These are phyloP conservation scores for Candolleomyces efflorescens DNA, from an alignment of 768 basidiomycete species.

Conservation along the genomic window DNA sequence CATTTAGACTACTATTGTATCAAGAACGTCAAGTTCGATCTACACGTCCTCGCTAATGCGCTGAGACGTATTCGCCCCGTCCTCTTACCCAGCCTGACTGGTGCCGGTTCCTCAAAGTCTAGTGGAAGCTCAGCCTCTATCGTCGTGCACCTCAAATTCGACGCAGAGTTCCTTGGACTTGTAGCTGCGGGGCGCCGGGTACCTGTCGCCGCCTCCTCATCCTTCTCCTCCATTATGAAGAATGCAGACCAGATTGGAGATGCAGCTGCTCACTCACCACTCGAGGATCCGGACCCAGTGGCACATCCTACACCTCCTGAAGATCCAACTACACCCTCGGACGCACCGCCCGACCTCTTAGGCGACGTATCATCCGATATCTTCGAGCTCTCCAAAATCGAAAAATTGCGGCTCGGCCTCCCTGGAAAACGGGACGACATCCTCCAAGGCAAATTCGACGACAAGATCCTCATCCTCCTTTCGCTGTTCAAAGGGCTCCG, in stretches of 20 bases:
- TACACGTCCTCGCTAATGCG: neutral
- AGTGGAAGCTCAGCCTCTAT: neutral
- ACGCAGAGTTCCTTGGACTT: neutral
- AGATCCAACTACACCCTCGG: no score
- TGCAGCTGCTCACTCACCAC: neutral
- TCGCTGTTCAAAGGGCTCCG: neutral
- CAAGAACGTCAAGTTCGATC: neutral
- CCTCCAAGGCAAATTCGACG: neutral
- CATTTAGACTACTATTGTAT: constrained; percentile 1
- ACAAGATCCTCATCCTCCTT: neutral
- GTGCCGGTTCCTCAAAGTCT: neutral
- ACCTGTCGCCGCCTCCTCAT: neutral
- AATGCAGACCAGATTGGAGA: neutral
- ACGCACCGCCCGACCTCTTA: neutral
- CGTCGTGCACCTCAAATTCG: constrained; percentile 1
- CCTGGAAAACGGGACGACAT: neutral
- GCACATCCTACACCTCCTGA: no score
- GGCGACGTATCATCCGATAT: neutral
- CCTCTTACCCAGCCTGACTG: neutral
- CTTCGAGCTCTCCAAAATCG: neutral
- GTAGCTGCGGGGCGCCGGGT: neutral
- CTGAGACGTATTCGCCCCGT: neutral
- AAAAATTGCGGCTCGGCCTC: neutral
- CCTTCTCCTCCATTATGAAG: no score
- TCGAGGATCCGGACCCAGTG: no score